These are phyloP conservation scores for Trypanosoma melophagium DNA, from an alignment of 208 protist genomes.

Conservation along the genomic window DNA sequence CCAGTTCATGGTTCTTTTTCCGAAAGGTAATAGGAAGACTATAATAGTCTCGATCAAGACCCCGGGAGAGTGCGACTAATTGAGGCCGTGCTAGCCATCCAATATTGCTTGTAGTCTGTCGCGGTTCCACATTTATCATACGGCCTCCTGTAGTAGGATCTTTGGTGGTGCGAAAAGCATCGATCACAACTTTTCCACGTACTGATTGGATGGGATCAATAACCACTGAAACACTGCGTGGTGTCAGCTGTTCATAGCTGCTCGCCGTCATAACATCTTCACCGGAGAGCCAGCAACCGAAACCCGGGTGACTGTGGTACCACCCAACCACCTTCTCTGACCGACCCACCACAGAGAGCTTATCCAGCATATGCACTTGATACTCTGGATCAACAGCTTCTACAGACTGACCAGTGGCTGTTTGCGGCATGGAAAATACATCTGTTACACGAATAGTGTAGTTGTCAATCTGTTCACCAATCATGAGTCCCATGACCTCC, in stretches of 20 bases:
- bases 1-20: conserved; percentile 99
- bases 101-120: conserved; percentile 99
- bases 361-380: conserved; percentile 99
- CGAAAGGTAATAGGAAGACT: conserved; percentile 99
- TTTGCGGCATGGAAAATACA: conserved; percentile 99
- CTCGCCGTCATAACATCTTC: conserved; percentile 99
- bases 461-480: conserved; percentile 99
- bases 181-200: conserved; percentile 99
- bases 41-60: conserved; percentile 99
- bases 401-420: conserved; percentile 97
- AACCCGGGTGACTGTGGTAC: conserved; percentile 99
- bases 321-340: conserved; percentile 99
- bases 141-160: conserved; percentile 55
- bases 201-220: conserved; percentile 99
- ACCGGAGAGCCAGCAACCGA: conserved; percentile 99
- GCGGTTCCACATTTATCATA: conserved; percentile 86
- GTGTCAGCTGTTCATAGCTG: conserved; percentile 97
- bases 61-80: conserved; percentile 97
- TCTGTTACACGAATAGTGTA: conserved; percentile 99
- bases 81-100: conserved; percentile 98
- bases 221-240: conserved; percentile 99
- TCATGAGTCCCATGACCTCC: conserved; percentile 99
- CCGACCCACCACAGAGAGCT: conserved; percentile 98
- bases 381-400: conserved; percentile 99
- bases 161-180: conserved; percentile 98